Conservation (phyloP, 2,329 filamentous ascomycete genomes). For the Penicillium sp. region DNA sequence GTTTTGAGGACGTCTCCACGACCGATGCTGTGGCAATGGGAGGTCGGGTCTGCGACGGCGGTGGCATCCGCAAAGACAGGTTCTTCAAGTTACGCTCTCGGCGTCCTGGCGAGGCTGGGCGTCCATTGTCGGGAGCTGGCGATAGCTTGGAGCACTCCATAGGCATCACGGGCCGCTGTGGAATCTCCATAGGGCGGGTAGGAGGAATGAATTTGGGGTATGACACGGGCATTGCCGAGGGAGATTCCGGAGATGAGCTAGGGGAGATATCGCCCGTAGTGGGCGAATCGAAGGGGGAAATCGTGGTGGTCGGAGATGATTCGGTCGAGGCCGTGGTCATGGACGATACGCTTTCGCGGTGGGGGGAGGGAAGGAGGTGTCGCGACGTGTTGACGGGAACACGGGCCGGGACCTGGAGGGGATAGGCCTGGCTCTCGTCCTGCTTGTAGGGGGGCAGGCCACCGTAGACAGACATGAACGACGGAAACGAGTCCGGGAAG, state of each 20-base stretch:
- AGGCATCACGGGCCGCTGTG: slow-evolving; percentile 23
- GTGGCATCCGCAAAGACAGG: slow-evolving; percentile 59
- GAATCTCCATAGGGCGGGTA: slow-evolving; percentile 26
- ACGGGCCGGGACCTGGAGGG: slow-evolving; percentile 29
- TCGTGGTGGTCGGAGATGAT: slow-evolving; percentile 90
- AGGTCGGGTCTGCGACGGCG: slow-evolving; percentile 45
- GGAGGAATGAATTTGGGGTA: slow-evolving; percentile 41
- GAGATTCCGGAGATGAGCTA: slow-evolving; percentile 88
- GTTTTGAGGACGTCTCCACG: slow-evolving; percentile 38
- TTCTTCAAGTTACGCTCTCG: slow-evolving; percentile 62
- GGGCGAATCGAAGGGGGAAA: slow-evolving; percentile 89
- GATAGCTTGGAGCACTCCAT: slow-evolving; percentile 30
- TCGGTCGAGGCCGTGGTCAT: slow-evolving; percentile 76
- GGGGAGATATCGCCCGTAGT: slow-evolving; percentile 87
- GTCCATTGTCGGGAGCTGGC: slow-evolving; percentile 38
- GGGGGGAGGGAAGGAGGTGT: slow-evolving; percentile 33
- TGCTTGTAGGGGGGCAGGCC: slow-evolving; percentile 34
- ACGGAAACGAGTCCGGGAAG: slow-evolving; percentile 48
- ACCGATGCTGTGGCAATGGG: slow-evolving; percentile 50
- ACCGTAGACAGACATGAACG: slow-evolving; percentile 55
- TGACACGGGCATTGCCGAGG: slow-evolving; percentile 64
- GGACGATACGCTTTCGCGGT: slow-evolving; percentile 46
- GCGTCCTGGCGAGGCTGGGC: slow-evolving; percentile 35
- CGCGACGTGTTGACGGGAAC: slow-evolving; percentile 26
- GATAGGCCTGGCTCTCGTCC: slow-evolving; percentile 28